Percentiles rank a stretch among this genome's conserved stretches.
Evolutionary conservation across 305 asterid species (phyloP).

Genomic region (Coffea humblotiana): DNA sequence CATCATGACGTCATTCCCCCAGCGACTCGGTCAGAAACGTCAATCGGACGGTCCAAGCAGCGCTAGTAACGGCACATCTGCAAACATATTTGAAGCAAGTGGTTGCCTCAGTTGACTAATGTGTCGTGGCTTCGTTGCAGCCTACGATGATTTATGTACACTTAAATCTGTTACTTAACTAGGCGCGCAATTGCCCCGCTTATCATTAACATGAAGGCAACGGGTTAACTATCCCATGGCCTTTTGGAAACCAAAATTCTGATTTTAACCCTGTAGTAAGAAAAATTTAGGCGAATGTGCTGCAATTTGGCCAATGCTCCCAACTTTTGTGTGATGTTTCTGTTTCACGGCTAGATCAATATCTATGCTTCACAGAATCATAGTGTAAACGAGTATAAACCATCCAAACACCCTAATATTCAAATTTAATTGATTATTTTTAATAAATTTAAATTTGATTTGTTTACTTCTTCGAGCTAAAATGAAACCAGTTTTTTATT

Average conservation of each 20-base stretch:
- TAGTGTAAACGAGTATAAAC: too few relatives aligned
- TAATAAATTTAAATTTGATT: too few relatives aligned
- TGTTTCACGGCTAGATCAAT: too few relatives aligned
- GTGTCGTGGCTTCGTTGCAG: neutral
- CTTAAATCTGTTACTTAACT: neutral
- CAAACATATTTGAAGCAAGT: neutral
- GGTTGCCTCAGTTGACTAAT: neutral
- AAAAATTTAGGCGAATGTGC: too few relatives aligned
- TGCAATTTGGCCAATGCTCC: neutral
- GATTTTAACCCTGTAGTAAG: neutral
- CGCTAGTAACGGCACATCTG: neutral
- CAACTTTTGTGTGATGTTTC: too few relatives aligned
- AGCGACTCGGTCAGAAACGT: neutral
- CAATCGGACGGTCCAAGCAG: conserved; percentile 1
- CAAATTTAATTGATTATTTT: too few relatives aligned
- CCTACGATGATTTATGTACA: neutral
- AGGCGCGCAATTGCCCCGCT: conserved; percentile 3
- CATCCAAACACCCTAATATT: too few relatives aligned
- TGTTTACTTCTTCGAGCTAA: too few relatives aligned
- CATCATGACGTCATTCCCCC: neutral
- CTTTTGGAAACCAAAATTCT: neutral
- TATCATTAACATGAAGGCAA: neutral
- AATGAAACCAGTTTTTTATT: too few relatives aligned
- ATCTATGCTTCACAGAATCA: too few relatives aligned
- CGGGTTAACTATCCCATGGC: neutral